A percentile compares a stretch with the other conserved stretches of the same genome.
phyloP scores from a whole-genome alignment of 495 filamentous ascomycete genomes.

The Penicillium odoratum region DNA sequence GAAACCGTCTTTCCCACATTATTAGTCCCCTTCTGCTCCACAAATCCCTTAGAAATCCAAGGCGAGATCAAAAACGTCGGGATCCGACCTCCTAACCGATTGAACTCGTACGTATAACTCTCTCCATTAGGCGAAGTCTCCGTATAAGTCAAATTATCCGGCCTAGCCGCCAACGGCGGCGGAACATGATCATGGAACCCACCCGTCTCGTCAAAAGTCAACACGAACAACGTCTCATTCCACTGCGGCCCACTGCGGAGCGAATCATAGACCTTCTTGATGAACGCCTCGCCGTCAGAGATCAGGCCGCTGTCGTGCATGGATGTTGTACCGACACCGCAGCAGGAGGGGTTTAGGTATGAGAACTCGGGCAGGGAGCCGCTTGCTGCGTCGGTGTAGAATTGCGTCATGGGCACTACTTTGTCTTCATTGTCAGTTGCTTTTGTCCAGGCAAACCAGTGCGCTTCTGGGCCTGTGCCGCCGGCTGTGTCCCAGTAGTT shows the following conservation, averaged over 20 bases:
- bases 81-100: conserved; percentile 51
- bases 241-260: conserved; percentile 47
- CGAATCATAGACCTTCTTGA: conserved; percentile 53
- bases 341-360: conserved; percentile 55
- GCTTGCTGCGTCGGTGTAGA: conserved; percentile 37
- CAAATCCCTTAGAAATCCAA: conserved; percentile 40
- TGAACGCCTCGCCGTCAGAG: conserved; percentile 48
- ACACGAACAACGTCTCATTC: conserved; percentile 47
- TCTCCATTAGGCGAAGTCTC: conserved; percentile 40
- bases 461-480: conserved; percentile 30
- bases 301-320: conserved; percentile 49
- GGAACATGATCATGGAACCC: conserved; percentile 54
- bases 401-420: conserved; percentile 31
- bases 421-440: conserved; percentile 30
- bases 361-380: conserved; percentile 46
- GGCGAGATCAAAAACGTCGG: conserved; percentile 54
- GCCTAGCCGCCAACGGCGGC: conserved; percentile 38
- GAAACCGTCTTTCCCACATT: conserved; percentile 29
- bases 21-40: conserved; percentile 48
- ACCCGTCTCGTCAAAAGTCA: conserved; percentile 54
- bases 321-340: conserved; percentile 43
- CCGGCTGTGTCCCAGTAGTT: conserved; percentile 47
- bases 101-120: conserved; percentile 46
- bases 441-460: conserved; percentile 47
- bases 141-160: conserved; percentile 48